phyloP scores from a whole-genome alignment of 495 filamentous ascomycete species.

The Neurospora sp. region DNA sequence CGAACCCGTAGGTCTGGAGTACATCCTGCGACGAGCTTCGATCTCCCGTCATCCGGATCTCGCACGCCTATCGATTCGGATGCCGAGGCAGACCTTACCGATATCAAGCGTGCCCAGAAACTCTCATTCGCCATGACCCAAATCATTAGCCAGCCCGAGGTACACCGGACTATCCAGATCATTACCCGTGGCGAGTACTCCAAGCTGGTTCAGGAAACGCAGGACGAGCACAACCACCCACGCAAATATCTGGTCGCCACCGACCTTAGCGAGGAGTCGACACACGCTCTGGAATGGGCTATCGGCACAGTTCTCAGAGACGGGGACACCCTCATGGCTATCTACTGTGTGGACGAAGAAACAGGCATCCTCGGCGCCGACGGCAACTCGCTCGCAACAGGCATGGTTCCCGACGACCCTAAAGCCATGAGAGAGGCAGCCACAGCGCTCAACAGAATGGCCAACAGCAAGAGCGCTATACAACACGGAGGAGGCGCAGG shows the following conservation, averaged over 20 bases:
- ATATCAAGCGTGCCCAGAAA: constrained; percentile 77
- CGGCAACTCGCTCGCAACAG: constrained; percentile 4
- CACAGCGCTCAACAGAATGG: constrained; percentile 36
- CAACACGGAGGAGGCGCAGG: constrained; percentile 16
- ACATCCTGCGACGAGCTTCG: constrained; percentile 75
- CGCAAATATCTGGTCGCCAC: constrained; percentile 89
- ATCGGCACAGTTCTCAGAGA: constrained; percentile 92
- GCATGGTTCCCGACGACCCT: constrained; percentile 34
- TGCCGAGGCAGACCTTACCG: constrained; percentile 70
- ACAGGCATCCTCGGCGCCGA: constrained; percentile 39
- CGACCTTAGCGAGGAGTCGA: constrained; percentile 85
- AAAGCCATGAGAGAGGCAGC: constrained; percentile 64
- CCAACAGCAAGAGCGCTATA: constrained; percentile 26
- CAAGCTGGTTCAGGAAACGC: constrained; percentile 60
- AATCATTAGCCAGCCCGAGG: constrained; percentile 62
- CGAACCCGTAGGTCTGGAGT: constrained; percentile 51
- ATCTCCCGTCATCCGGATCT: constrained; percentile 44
- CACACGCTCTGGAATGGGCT: constrained; percentile 92
- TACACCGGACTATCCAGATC: constrained; percentile 72
- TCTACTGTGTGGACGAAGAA: constrained; percentile 88
- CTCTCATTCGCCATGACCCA: constrained; percentile 69
- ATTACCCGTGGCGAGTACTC: constrained; percentile 80
- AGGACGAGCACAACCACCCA: constrained; percentile 63
- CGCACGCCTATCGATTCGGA: constrained; percentile 80
- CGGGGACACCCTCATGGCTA: constrained; percentile 84